Percentiles rank a stretch among this genome's conserved stretches.
These are phyloP conservation scores for Vicia sativa DNA, from an alignment of 306 rosid species.

Conservation along the genomic window DNA sequence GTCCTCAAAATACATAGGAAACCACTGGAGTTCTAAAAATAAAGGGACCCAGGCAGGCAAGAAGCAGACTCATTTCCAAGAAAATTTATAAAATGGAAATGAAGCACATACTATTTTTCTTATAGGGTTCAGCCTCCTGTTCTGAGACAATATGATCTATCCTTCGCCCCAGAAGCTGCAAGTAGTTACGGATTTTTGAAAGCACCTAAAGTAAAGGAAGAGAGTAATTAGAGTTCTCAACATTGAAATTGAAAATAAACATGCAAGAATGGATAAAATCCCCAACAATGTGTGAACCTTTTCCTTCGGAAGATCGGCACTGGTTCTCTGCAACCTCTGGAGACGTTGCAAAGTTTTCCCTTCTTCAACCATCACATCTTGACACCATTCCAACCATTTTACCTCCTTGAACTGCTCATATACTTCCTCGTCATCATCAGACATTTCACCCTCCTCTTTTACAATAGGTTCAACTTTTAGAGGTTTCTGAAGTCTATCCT, in stretches of 20 bases:
- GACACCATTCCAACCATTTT: conserved; percentile 99
- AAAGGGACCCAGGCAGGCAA: conserved; percentile 1
- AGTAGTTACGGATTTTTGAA: conserved; percentile 80
- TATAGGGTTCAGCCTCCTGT: conserved; percentile 73
- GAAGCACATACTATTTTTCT: conserved; percentile 83
- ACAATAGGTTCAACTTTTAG: conserved; percentile 76
- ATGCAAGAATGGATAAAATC: conserved; percentile 4
- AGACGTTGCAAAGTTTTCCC: conserved; percentile 84
- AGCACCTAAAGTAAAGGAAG: conserved; percentile 66
- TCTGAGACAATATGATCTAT: conserved; percentile 83
- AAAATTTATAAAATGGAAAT: background rate
- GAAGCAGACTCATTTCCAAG: conserved; percentile 13
- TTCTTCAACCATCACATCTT: conserved; percentile 85
- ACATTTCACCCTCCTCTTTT: conserved; percentile 99
- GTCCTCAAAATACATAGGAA: conserved; percentile 4
- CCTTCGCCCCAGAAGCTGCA: conserved; percentile 91
- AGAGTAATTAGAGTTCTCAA: conserved; percentile 2
- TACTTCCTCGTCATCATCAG: conserved; percentile 79
- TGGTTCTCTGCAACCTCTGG: conserved; percentile 78
- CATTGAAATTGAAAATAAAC: conserved; percentile 2
- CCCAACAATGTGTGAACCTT: conserved; percentile 48
- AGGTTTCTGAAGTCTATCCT: conserved; percentile 60
- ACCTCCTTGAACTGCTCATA: conserved; percentile 97
- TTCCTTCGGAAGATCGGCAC: conserved; percentile 94
- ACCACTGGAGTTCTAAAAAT: background rate